Evolutionary conservation across 768 basidiomycete genomes (phyloP), one percentile per base, ranked within the genome.

Genomic region (Amanita jacksonii): DNA sequence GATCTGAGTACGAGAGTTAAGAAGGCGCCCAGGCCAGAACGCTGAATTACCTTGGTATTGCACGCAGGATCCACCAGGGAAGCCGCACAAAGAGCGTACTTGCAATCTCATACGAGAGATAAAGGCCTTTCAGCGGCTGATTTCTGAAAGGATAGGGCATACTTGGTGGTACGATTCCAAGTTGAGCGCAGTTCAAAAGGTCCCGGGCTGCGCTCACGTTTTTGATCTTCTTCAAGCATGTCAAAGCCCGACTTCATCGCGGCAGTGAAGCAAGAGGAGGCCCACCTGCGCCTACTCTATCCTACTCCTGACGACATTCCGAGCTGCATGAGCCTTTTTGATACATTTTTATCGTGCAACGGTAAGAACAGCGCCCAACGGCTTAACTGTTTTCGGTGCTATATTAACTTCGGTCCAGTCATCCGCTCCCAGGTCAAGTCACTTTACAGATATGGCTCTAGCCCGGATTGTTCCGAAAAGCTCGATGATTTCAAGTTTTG

Each of bases 401-500:
- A 8, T 4, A 12, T 10, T 19, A 19, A 20, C 10, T 38, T 15
- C 16, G 23, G 7, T 31, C 18, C 18, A 94, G 93, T 79, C 39
- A 69, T 92, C 25, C 77, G 79, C 30, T 73, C 77, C 15, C 94
- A 97, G 62, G 60, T 91, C 38, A 85, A 83, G 18, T 81, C 84
- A 2, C 63, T 97, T 42, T 98, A 98, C 62, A 77, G 94, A 56
- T 79, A 83, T 52, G 94, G 94, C 5, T 64, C 76, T 46, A 73
- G 79, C 45, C 68, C 75, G 0, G 74, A 79, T 43, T 97, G 93
- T 62, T 68, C 66, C 0, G 69, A 71, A 35, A 92, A 94, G 59
- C 72, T 81, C 57, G 81, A 89, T 46, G 92, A 94, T 54, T 93
- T 94, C 73, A 96, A 96, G 63, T 94, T 87, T 62, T 99, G 94